phyloP scores from a whole-genome alignment of 192 early-diverging fungal genomes.

The Umbelopsis sp. region DNA sequence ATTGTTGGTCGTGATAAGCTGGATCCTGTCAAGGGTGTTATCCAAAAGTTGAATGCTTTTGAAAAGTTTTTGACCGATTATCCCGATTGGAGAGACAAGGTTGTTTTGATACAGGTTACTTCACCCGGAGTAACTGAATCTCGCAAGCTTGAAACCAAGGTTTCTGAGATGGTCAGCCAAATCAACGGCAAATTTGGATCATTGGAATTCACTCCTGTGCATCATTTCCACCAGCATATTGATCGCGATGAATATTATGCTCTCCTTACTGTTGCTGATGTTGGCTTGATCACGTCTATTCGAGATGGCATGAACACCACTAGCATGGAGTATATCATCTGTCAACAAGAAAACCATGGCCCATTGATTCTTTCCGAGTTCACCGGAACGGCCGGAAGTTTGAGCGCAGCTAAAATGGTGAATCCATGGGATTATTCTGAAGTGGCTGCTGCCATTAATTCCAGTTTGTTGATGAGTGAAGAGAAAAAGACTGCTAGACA shows the following conservation, averaged over 20 bases:
- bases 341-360: slow-evolving; percentile 86
- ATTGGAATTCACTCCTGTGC: slow-evolving; percentile 92
- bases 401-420: slow-evolving; percentile 81
- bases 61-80: slow-evolving; percentile 87
- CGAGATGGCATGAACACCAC: slow-evolving; percentile 99
- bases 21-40: slow-evolving; percentile 92
- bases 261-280: slow-evolving; percentile 91
- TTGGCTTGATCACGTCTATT: slow-evolving; percentile 89
- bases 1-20: slow-evolving; percentile 96
- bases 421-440: slow-evolving; percentile 90
- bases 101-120: slow-evolving; percentile 97
- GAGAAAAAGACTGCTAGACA: slow-evolving; percentile 71
- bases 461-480: slow-evolving; percentile 64
- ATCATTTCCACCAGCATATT: slow-evolving; percentile 91
- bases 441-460: slow-evolving; percentile 77
- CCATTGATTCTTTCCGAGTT: slow-evolving; percentile 95
- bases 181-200: slow-evolving; percentile 96
- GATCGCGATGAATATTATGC: slow-evolving; percentile 98
- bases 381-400: slow-evolving; percentile 90
- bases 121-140: slow-evolving; percentile 77
- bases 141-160: slow-evolving; percentile 78
- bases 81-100: slow-evolving; percentile 92
- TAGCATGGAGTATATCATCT: slow-evolving; percentile 94
- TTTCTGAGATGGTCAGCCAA: slow-evolving; percentile 86
- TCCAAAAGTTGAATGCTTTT: slow-evolving; percentile 93